Percentiles rank a stretch among this genome's conserved stretches.
Evolutionary conservation across 345 rosid species (phyloP).

Genomic region (Aquilaria sinensis): DNA sequence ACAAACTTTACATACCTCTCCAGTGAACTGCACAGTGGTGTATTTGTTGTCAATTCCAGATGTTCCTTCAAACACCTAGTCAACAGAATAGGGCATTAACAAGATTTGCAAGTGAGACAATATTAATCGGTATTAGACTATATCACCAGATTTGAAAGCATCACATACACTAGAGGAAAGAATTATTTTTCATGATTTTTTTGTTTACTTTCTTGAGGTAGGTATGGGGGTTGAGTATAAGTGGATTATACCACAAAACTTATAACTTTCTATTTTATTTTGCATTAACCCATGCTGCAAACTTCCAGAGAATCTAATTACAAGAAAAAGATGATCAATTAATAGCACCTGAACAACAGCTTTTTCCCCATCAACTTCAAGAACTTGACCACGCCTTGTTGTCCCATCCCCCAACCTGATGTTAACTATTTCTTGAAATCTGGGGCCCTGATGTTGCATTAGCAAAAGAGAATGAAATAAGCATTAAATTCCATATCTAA

Average conservation of each 20-base stretch:
- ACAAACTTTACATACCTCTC: constrained; percentile 49
- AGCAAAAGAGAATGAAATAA: not conserved
- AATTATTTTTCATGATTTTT: not conserved
- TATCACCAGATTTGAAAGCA: not conserved
- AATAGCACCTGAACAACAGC: constrained; percentile 85
- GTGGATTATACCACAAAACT: not conserved
- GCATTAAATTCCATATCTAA: not conserved
- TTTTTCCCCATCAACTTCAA: constrained; percentile 66
- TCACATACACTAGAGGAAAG: not conserved
- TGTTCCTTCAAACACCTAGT: constrained; percentile 90
- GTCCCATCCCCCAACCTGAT: constrained; percentile 93
- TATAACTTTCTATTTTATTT: not conserved
- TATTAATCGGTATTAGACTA: too few relatives aligned
- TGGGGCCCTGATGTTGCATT: constrained; percentile 61
- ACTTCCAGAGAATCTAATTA: constrained; percentile 1
- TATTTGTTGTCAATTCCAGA: constrained; percentile 92
- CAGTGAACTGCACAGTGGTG: constrained; percentile 92
- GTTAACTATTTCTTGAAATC: constrained; percentile 95
- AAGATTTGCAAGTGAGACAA: not conserved
- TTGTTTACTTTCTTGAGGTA: not conserved
- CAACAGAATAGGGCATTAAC: constrained; percentile 10
- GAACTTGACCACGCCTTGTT: constrained; percentile 54
- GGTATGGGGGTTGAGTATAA: not conserved
- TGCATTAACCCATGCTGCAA: not conserved
- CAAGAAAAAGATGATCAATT: not conserved